A percentile compares a stretch with the other conserved stretches of the same genome.
phyloP scores from a whole-genome alignment of 2,329 filamentous ascomycete species.

The Stemphylium lycopersici region DNA sequence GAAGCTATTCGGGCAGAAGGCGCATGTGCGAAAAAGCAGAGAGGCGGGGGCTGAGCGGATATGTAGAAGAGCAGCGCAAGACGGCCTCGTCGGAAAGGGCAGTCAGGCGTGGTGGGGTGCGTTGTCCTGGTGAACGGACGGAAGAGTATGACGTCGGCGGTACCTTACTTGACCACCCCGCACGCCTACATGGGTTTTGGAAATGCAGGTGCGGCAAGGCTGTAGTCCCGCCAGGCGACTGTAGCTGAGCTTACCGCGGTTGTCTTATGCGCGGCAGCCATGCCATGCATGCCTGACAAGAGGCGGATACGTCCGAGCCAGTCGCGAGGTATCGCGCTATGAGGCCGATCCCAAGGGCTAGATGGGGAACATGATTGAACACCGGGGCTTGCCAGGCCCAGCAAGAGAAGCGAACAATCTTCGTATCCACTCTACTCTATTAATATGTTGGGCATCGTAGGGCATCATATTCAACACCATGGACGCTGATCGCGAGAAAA shows the following conservation, averaged over 20 bases:
- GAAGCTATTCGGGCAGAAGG: slow-evolving; percentile 2
- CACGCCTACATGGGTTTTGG: background rate
- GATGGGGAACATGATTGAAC: background rate
- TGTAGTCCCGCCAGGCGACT: background rate
- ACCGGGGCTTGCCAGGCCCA: background rate
- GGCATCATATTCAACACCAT: background rate
- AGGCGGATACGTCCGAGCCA: background rate
- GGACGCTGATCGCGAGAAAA: background rate
- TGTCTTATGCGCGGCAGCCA: background rate
- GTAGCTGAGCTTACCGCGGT: slow-evolving; percentile 6
- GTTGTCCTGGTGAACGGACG: slow-evolving; percentile 13
- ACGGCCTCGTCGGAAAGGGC: slow-evolving; percentile 11
- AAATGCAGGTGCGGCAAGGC: slow-evolving; percentile 9
- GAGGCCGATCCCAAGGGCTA: background rate
- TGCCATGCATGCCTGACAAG: background rate
- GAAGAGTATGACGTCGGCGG: slow-evolving; percentile 11
- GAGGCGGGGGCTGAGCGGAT: background rate
- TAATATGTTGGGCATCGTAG: too few relatives aligned
- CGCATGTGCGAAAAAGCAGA: background rate
- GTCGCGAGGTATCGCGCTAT: background rate
- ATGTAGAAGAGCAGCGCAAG: slow-evolving; percentile 1
- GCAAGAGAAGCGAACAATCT: background rate
- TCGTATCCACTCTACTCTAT: background rate
- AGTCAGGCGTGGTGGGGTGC: slow-evolving; percentile 5
- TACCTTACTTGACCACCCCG: slow-evolving; percentile 14